A percentile compares a stretch with the other conserved stretches of the same genome.
These are phyloP conservation scores for Symbiodinium pilosum DNA, from an alignment of 73 alveolate species.

Conservation along the genomic window DNA sequence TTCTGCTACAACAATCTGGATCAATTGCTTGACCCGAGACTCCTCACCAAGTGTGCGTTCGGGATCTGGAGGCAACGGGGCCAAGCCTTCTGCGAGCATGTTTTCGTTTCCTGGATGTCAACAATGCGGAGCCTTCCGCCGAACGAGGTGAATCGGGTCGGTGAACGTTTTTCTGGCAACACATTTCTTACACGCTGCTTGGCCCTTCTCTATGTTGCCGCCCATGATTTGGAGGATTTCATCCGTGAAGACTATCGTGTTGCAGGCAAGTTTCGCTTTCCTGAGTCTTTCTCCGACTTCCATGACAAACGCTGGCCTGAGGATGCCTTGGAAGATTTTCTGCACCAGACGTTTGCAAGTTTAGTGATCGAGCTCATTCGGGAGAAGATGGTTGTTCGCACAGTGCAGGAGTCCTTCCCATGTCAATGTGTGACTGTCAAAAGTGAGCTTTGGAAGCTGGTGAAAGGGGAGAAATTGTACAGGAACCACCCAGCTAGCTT, in stretches of 20 bases:
- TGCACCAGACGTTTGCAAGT: neutral
- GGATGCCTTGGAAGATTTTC: neutral
- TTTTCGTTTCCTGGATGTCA: neutral
- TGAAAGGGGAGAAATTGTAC: neutral
- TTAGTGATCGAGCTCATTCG: slow-evolving; percentile 4
- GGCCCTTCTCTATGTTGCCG: neutral
- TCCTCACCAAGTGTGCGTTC: neutral
- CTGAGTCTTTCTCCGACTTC: neutral
- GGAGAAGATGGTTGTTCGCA: slow-evolving; percentile 2
- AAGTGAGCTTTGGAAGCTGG: neutral
- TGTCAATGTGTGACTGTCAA: neutral
- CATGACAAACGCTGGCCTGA: slow-evolving; percentile 12
- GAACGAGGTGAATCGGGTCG: neutral
- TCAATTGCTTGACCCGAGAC: neutral
- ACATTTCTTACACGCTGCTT: neutral
- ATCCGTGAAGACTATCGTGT: neutral
- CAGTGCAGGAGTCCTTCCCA: neutral
- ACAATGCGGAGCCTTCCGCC: neutral
- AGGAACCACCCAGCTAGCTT: neutral
- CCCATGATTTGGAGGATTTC: neutral
- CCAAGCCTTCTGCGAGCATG: neutral
- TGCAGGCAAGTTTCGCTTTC: neutral
- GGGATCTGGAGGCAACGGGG: neutral
- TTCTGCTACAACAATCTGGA: neutral
- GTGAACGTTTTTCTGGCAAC: neutral